Percentiles rank a stretch among this genome's conserved stretches.
These are phyloP conservation scores for Zygosaccharomyces gambellarensis DNA, from an alignment of 805 yeast genomes.

Conservation along the genomic window DNA sequence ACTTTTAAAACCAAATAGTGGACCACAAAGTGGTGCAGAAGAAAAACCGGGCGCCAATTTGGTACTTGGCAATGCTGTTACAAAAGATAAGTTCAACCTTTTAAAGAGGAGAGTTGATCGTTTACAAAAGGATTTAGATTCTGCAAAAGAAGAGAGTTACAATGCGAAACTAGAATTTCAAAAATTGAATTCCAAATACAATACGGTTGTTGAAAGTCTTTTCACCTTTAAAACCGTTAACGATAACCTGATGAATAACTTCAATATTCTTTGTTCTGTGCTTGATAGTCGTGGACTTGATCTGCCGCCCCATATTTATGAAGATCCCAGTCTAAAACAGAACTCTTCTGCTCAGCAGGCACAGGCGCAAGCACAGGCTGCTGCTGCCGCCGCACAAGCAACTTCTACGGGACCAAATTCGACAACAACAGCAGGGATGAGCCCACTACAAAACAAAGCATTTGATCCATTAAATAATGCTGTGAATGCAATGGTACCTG, in stretches of 20 bases:
- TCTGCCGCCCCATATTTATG: slow-evolving; percentile 44
- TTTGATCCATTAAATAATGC: slow-evolving; percentile 10
- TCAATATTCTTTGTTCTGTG: slow-evolving; percentile 46
- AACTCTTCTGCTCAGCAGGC: slow-evolving; percentile 8
- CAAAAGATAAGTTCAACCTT: slow-evolving; percentile 24
- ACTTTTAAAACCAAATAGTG: slow-evolving; percentile 9
- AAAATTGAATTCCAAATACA: slow-evolving; percentile 51
- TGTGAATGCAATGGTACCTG: slow-evolving; percentile 12
- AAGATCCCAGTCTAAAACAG: slow-evolving; percentile 6
- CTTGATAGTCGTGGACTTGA: slow-evolving; percentile 58
- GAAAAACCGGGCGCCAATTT: slow-evolving; percentile 17
- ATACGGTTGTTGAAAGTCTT: slow-evolving; percentile 57
- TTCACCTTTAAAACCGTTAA: slow-evolving; percentile 52
- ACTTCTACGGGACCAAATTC: slow-evolving; percentile 12
- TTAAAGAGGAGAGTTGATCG: slow-evolving; percentile 36
- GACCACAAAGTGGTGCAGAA: slow-evolving; percentile 7
- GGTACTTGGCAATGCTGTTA: slow-evolving; percentile 23
- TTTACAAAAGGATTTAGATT: slow-evolving; percentile 27
- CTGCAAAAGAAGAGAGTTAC: slow-evolving; percentile 23
- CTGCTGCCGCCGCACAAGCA: slow-evolving; percentile 5
- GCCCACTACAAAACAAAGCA: slow-evolving; percentile 6
- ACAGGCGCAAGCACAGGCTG: slow-evolving; percentile 1
- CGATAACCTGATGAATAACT: slow-evolving; percentile 51
- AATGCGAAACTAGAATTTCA: slow-evolving; percentile 36
- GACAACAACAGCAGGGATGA: slow-evolving; percentile 4